Evolutionary conservation across 371 early-diverging fungal species (phyloP), one percentile per base, ranked within the genome.

Genomic region (Mortierella sp.): DNA sequence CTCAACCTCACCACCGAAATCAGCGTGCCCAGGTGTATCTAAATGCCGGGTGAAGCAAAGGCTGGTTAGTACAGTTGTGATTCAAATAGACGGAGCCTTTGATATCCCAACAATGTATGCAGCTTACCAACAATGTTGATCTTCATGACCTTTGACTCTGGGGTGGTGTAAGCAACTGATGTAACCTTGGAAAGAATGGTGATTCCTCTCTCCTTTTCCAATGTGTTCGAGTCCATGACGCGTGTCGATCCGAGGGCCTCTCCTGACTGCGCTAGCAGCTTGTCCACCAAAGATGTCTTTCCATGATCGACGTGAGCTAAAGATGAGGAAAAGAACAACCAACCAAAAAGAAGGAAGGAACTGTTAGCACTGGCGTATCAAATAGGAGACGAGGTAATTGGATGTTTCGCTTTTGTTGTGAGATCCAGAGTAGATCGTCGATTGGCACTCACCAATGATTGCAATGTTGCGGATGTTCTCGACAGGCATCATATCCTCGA

Each of bases 201-300:
- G 84, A 95, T 95, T n/a, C 96, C 96, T 71, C 95, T 90, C 86
- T 96, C 96, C 77, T 91, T 90, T 76, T 97, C 97, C 72, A 96
- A 88, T 16, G 91, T 91, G 81, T 95, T 93, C 10, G 94, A 94
- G 88, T 97, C 97, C 95, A 97, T 96, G 34, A 95, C 94, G 19
- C 95, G 91, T 21, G 89, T 82, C 24, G 85, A 77, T 77, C 85
- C 85, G 6, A 84, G 71, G 19, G 85, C 81, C 76, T 84, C 85
- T 80, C 89, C 89, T 9, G 87, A 84, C 73, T 89, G 90, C 10
- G 99, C 96, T 44, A 99, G 88, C 34, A 99, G 89, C 71, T 96
- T 95, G 88, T 99, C 99, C n/a, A 98, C 96, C 16, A 99, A 90
- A 5, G 99, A 99, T 1, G 99, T 99, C 89, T 99, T 99, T 74